Conservation (phyloP, 1,284 basidiomycete genomes). For the Cryptococcus depauperatus region DNA sequence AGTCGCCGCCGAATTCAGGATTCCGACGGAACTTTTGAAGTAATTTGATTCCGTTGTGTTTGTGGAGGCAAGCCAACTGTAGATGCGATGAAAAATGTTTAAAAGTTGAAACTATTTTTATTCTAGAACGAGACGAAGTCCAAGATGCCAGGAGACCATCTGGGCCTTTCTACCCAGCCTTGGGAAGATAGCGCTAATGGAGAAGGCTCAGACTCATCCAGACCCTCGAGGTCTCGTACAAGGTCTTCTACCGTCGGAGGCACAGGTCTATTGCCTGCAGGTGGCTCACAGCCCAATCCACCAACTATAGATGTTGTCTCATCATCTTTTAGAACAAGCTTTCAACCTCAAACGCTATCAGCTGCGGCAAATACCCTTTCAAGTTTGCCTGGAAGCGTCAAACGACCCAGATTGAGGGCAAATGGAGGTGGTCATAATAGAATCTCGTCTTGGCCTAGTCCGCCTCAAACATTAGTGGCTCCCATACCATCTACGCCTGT, state of each 20-base stretch:
- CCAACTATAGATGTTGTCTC: constrained; percentile 17
- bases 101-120: too few species aligned
- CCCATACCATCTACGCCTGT: constrained; percentile 19
- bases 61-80: too few species aligned
- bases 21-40: too few species aligned
- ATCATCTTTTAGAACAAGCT: constrained; percentile 15
- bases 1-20: too few species aligned
- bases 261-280: constrained; percentile 11
- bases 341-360: constrained; percentile 12
- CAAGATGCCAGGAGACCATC: too few species aligned
- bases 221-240: constrained; percentile 15
- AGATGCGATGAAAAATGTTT: too few species aligned
- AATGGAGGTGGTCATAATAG: constrained; percentile 17
- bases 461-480: constrained; percentile 15
- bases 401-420: constrained; percentile 8
- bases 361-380: constrained; percentile 12
- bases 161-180: too few species aligned
- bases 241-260: constrained; percentile 34
- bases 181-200: too few species aligned
- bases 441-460: constrained; percentile 22
- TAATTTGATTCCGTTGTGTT: too few species aligned
- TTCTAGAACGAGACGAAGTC: too few species aligned
- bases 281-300: constrained; percentile 12
- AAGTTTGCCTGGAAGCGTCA: constrained; percentile 5
- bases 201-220: constrained; percentile 4